Evolutionary conservation across 768 basidiomycete species (phyloP).

Genomic region (Tricholoma furcatifolium): DNA sequence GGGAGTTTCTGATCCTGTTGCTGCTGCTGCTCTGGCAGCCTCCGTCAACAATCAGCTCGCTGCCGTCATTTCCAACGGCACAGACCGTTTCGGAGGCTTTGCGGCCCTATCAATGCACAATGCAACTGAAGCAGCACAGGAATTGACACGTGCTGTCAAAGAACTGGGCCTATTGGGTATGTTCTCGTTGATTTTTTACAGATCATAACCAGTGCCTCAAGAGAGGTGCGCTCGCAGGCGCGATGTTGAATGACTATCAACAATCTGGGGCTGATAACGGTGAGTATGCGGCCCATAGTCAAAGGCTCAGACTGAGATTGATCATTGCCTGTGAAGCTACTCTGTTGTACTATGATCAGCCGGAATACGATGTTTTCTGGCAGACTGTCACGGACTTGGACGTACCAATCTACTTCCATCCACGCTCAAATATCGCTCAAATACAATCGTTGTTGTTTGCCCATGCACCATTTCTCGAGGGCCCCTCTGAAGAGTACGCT

Average conservation of each 20-base stretch:
- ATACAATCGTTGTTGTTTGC: constrained; percentile 24
- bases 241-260: constrained; percentile 43
- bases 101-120: constrained; percentile 45
- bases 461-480: constrained; percentile 33
- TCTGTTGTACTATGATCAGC: constrained; percentile 36
- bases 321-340: constrained; percentile 23
- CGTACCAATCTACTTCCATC: constrained; percentile 40
- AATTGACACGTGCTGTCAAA: constrained; percentile 37
- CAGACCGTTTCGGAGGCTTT: constrained; percentile 39
- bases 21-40: constrained; percentile 32
- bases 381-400: constrained; percentile 34
- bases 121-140: constrained; percentile 37
- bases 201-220: background rate
- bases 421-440: constrained; percentile 28
- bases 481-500: constrained; percentile 36
- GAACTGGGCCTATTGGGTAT: constrained; percentile 40
- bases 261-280: constrained; percentile 39
- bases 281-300: constrained; percentile 11
- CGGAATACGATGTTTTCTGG: constrained; percentile 39
- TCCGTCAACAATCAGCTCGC: constrained; percentile 37
- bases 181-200: background rate
- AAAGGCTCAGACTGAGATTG: background rate
- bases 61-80: constrained; percentile 35
- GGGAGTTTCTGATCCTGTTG: constrained; percentile 32
- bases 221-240: constrained; percentile 22